Percentiles rank a stretch among this genome's conserved stretches.
phyloP scores from a whole-genome alignment of 2,329 filamentous ascomycete genomes.

The Sphaerulina populicola region DNA sequence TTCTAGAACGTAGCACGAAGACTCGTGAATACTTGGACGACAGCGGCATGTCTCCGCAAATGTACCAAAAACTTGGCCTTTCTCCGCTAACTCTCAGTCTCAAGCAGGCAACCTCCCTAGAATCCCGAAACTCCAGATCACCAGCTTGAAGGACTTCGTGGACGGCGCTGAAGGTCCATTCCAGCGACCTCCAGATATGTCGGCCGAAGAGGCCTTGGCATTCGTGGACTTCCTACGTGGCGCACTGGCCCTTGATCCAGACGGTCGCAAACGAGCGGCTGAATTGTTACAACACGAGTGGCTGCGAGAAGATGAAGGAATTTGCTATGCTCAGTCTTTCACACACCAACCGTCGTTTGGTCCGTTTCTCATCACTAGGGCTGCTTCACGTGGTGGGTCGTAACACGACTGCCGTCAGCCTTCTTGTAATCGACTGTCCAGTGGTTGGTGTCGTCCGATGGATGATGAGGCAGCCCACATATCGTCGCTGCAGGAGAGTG shows the following conservation, averaged over 20 bases:
- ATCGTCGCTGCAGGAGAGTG: too few species aligned
- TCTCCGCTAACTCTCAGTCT: not conserved
- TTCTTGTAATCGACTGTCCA: too few species aligned
- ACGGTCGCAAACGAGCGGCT: conserved; percentile 1
- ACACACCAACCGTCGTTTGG: too few species aligned
- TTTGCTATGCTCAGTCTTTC: too few species aligned
- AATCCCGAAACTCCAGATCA: not conserved
- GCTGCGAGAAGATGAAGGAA: not conserved
- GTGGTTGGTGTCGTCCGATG: too few species aligned
- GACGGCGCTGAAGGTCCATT: not conserved
- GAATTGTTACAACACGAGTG: conserved; percentile 12
- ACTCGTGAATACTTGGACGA: conserved; percentile 16
- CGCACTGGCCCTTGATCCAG: conserved; percentile 10
- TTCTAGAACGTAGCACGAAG: conserved; percentile 13
- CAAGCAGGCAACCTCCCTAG: not conserved
- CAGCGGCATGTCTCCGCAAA: not conserved
- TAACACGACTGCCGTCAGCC: too few species aligned
- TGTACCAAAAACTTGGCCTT: too few species aligned
- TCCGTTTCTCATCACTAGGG: too few species aligned
- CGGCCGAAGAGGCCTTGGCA: conserved; percentile 7
- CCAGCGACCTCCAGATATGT: conserved; percentile 3
- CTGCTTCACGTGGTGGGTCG: too few species aligned
- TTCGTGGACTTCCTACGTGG: conserved; percentile 13
- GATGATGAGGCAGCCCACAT: too few species aligned
- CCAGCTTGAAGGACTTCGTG: not conserved